Evolutionary conservation across 2,329 filamentous ascomycete species (phyloP).

Genomic region (Trichoderma brevicompactum): DNA sequence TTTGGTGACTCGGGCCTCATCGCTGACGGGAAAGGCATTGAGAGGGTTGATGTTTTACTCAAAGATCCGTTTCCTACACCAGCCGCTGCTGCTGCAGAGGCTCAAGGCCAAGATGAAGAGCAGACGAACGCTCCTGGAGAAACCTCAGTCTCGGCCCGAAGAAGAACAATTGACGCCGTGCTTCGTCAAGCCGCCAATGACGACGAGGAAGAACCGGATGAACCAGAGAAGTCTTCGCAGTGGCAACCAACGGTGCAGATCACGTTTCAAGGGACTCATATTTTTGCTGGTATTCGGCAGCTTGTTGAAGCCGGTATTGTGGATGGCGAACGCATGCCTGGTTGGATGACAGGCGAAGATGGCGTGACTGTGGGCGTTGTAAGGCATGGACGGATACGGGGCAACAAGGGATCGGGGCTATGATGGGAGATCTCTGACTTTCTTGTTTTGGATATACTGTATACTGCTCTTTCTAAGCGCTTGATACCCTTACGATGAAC

Average conservation of each 20-base stretch:
- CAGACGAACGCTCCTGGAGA: constrained; percentile 32
- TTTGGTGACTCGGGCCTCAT: constrained; percentile 67
- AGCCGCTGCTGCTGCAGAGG: constrained; percentile 24
- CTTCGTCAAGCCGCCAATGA: constrained; percentile 40
- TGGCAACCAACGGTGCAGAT: constrained; percentile 57
- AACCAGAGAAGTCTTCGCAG: constrained; percentile 33
- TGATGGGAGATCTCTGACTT: constrained; percentile 38
- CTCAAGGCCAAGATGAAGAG: constrained; percentile 34
- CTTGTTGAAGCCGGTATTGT: constrained; percentile 77
- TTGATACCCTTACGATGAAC: constrained; percentile 39
- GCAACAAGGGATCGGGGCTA: constrained; percentile 60
- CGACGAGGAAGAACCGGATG: constrained; percentile 33
- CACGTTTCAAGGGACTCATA: constrained; percentile 74
- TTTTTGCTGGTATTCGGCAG: constrained; percentile 79
- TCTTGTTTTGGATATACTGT: constrained; percentile 32
- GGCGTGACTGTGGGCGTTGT: constrained; percentile 76
- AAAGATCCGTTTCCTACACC: constrained; percentile 59
- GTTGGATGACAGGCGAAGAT: constrained; percentile 90
- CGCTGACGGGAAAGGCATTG: constrained; percentile 64
- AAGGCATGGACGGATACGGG: constrained; percentile 65
- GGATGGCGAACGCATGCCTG: constrained; percentile 78
- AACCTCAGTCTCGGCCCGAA: constrained; percentile 33
- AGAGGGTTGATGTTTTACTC: constrained; percentile 63
- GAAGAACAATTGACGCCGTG: constrained; percentile 44
- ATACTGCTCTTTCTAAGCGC: constrained; percentile 33